Conservation (phyloP, 305 asterid species). For the Petunia hybrid region DNA sequence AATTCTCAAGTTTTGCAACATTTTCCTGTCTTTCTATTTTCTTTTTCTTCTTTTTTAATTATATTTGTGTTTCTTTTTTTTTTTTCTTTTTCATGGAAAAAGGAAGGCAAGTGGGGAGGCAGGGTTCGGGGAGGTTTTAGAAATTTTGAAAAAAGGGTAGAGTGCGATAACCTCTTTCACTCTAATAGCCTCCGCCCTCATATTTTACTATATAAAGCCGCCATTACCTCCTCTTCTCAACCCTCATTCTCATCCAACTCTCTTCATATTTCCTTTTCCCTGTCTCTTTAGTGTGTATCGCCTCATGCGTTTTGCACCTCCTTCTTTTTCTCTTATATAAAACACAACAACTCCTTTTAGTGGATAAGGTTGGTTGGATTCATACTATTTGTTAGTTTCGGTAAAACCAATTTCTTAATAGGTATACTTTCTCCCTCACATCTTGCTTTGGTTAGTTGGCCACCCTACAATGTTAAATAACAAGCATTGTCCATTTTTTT, state of each 20-base stretch:
- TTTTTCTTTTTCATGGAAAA: neutral
- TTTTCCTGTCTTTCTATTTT: neutral
- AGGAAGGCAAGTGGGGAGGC: constrained; percentile 1
- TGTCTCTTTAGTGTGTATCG: neutral
- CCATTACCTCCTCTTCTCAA: constrained; percentile 43
- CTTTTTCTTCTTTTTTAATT: neutral
- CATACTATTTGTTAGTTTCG: constrained; percentile 19
- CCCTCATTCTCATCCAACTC: constrained; percentile 31
- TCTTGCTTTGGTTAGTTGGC: neutral
- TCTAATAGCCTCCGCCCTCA: constrained; percentile 26
- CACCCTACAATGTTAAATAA: neutral
- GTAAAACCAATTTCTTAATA: neutral
- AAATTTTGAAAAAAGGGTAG: constrained; percentile 21
- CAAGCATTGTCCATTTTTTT: neutral
- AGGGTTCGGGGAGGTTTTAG: constrained; percentile 30
- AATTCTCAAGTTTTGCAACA: too few relatives aligned
- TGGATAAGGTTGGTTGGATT: constrained; percentile 26
- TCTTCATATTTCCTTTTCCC: neutral
- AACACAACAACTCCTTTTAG: constrained; percentile 9
- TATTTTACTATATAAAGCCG: constrained; percentile 52
- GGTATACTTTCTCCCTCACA: neutral
- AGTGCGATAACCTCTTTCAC: constrained; percentile 33
- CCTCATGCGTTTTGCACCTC: constrained; percentile 17
- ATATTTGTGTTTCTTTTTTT: too few relatives aligned
- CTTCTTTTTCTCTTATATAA: constrained; percentile 4